phyloP scores from a whole-genome alignment of 805 yeast species.

The Kodamaea nitidulidarum region DNA sequence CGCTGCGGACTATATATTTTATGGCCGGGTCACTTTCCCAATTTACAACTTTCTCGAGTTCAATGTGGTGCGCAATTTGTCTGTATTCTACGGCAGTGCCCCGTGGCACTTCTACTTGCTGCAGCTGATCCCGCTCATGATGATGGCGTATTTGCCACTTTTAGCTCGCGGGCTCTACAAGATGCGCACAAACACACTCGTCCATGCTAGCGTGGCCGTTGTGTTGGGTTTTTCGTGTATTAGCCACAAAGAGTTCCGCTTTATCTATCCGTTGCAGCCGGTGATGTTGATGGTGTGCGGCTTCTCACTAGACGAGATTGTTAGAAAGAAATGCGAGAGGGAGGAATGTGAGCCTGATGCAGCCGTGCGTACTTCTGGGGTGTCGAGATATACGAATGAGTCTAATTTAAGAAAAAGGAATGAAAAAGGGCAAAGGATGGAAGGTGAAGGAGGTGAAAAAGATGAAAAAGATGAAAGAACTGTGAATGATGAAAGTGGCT shows the following conservation, averaged over 20 bases:
- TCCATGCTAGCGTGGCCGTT: constrained; percentile 36
- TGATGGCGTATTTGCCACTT: constrained; percentile 60
- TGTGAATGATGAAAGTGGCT: too few relatives aligned
- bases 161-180: constrained; percentile 1
- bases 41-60: constrained; percentile 67
- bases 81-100: constrained; percentile 80
- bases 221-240: constrained; percentile 58
- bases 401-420: too few relatives aligned
- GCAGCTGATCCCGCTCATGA: constrained; percentile 78
- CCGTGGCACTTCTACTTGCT: constrained; percentile 80
- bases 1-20: constrained; percentile 56
- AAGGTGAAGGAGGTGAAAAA: too few relatives aligned
- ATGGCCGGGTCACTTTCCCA: constrained; percentile 57
- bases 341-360: too few relatives aligned
- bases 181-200: constrained; percentile 14
- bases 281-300: constrained; percentile 54
- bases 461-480: too few relatives aligned
- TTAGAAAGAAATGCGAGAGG: neutral
- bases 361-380: too few relatives aligned
- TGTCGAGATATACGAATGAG: too few relatives aligned
- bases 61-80: constrained; percentile 67
- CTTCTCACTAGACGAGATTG: neutral
- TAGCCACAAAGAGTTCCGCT: constrained; percentile 87
- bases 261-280: constrained; percentile 83
- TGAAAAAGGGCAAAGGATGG: too few relatives aligned